These are phyloP conservation scores for Quercus lobata DNA, from an alignment of 331 rosid species.

Conservation along the genomic window DNA sequence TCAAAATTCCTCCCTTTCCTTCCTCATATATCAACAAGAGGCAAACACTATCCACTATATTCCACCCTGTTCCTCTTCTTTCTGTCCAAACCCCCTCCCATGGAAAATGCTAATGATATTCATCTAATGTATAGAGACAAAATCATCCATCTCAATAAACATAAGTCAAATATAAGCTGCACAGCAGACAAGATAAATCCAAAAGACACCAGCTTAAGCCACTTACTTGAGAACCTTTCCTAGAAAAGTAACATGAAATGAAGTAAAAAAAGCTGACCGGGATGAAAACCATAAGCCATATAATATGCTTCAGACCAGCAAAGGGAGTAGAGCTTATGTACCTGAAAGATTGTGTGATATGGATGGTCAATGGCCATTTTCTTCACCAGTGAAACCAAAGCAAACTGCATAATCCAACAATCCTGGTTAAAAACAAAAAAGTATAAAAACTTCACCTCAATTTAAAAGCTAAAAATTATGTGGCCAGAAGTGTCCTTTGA, in stretches of 20 bases:
- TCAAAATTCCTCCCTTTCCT: background rate
- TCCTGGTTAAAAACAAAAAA: conserved; percentile 20
- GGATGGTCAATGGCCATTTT: conserved; percentile 95
- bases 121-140: background rate
- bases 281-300: conserved; percentile 8
- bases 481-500: conserved; percentile 66
- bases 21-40: background rate
- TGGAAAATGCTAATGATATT: background rate
- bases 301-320: background rate
- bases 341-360: conserved; percentile 85
- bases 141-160: background rate
- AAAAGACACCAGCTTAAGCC: background rate
- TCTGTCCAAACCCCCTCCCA: background rate
- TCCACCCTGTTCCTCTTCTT: background rate
- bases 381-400: conserved; percentile 82
- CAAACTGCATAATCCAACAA: conserved; percentile 57
- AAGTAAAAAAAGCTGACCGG: conserved; percentile 68
- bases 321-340: conserved; percentile 21
- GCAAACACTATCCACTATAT: background rate
- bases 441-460: background rate
- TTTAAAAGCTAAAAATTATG: conserved; percentile 69
- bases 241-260: conserved; percentile 74
- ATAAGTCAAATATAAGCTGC: background rate
- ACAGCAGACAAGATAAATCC: background rate
- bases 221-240: conserved; percentile 80